phyloP scores from a whole-genome alignment of 164 flowering plant genomes.

The Vitis labrusca region DNA sequence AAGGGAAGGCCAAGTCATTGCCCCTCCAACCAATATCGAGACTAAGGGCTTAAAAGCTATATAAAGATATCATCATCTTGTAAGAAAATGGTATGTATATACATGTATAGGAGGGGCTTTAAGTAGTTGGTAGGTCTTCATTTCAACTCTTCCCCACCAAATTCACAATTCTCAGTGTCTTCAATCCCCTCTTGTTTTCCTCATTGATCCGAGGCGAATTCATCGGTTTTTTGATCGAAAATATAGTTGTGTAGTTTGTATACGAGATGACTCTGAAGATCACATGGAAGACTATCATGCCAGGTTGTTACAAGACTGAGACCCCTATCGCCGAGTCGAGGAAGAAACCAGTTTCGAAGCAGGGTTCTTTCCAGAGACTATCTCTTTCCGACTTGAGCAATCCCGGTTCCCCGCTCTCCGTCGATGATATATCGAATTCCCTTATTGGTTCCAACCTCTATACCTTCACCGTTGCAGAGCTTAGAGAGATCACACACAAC shows the following conservation, averaged over 20 bases:
- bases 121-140: too few species aligned
- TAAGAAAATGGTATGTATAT: too few species aligned
- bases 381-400: slow-evolving; percentile 57
- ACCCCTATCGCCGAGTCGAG: slow-evolving; percentile 4
- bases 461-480: slow-evolving; percentile 49
- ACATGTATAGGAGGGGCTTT: too few species aligned
- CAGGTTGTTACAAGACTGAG: slow-evolving; percentile 29
- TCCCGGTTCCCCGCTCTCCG: slow-evolving; percentile 41
- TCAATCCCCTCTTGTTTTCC: too few species aligned
- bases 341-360: slow-evolving; percentile 7
- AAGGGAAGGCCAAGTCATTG: slow-evolving; percentile 10
- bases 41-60: too few species aligned
- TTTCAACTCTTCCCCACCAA: too few species aligned
- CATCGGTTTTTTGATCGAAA: too few species aligned
- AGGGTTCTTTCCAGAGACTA: slow-evolving; percentile 36
- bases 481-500: slow-evolving; percentile 48
- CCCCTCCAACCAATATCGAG: too few species aligned
- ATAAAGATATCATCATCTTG: too few species aligned
- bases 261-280: slow-evolving; percentile 18
- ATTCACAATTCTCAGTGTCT: too few species aligned
- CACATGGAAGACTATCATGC: slow-evolving; percentile 27
- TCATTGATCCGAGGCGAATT: too few species aligned
- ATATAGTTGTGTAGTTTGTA: too few species aligned
- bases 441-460: slow-evolving; percentile 51
- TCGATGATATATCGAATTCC: slow-evolving; percentile 57